Conservation (phyloP, 345 rosid species). For the Lenwebbia sp. region DNA sequence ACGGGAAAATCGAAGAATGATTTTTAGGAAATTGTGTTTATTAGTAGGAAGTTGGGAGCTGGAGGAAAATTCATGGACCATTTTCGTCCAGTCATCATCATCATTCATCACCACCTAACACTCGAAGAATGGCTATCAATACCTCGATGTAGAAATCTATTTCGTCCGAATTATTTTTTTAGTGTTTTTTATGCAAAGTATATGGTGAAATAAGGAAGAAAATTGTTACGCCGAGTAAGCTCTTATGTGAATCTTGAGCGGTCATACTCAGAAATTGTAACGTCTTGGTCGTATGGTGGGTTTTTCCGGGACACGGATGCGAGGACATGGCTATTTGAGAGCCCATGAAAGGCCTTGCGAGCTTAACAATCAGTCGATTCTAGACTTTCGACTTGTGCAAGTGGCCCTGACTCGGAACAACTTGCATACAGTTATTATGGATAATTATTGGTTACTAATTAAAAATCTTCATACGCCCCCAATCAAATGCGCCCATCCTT, state of each 20-base stretch:
- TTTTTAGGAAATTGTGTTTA: neutral
- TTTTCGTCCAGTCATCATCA: neutral
- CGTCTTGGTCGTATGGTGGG: neutral
- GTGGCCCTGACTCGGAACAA: neutral
- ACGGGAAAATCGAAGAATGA: neutral
- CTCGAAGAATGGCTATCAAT: neutral
- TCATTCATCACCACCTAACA: too few relatives aligned
- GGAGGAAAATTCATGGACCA: neutral
- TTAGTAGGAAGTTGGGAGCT: neutral
- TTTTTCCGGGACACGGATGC: too few relatives aligned
- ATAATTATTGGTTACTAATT: neutral
- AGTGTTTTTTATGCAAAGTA: neutral
- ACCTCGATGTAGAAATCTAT: neutral
- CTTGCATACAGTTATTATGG: neutral
- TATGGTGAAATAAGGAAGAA: neutral
- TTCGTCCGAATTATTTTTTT: neutral
- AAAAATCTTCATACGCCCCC: neutral
- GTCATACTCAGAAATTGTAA: neutral
- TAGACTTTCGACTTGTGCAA: neutral
- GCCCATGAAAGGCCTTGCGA: neutral
- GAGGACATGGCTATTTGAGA: neutral
- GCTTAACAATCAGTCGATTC: neutral
- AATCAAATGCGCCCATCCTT: neutral
- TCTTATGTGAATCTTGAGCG: neutral
- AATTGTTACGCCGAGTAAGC: neutral